Evolutionary conservation across 2,329 filamentous ascomycete species (phyloP).

Genomic region (Exophiala sp.): DNA sequence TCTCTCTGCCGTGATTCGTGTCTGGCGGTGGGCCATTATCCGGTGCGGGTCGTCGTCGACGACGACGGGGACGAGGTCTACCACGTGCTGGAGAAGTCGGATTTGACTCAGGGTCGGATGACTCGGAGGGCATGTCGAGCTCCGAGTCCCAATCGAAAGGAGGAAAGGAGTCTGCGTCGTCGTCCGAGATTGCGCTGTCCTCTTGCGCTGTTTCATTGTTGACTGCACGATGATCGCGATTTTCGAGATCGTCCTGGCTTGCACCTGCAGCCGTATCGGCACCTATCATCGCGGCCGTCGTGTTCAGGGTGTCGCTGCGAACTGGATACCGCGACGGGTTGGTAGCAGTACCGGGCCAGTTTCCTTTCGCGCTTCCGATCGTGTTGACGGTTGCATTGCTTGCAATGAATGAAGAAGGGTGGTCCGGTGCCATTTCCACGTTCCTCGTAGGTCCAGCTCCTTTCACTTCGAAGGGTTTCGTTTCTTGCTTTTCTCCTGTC

Average conservation of each 20-base stretch:
- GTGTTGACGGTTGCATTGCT: too few relatives aligned
- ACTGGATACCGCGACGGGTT: background rate
- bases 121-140: constrained; percentile 38
- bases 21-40: background rate
- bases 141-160: constrained; percentile 44
- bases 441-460: too few relatives aligned
- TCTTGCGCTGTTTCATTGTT: background rate
- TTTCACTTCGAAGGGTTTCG: background rate
- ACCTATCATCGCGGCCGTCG: constrained; percentile 13
- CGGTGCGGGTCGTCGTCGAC: background rate
- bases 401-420: too few relatives aligned
- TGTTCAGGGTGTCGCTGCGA: constrained; percentile 19
- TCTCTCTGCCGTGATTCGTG: background rate
- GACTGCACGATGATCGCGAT: background rate
- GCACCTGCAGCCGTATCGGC: background rate
- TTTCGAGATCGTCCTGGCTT: background rate
- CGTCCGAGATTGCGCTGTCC: background rate
- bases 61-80: background rate
- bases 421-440: too few relatives aligned
- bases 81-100: constrained; percentile 1
- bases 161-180: constrained; percentile 36
- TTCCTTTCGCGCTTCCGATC: too few relatives aligned
- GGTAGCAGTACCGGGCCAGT: too few relatives aligned
- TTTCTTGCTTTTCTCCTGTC: background rate
- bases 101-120: constrained; percentile 19